Percentiles rank a stretch among this genome's conserved stretches.
phyloP scores from a whole-genome alignment of 2,329 filamentous ascomycete species.

The Ascochyta lentis region DNA sequence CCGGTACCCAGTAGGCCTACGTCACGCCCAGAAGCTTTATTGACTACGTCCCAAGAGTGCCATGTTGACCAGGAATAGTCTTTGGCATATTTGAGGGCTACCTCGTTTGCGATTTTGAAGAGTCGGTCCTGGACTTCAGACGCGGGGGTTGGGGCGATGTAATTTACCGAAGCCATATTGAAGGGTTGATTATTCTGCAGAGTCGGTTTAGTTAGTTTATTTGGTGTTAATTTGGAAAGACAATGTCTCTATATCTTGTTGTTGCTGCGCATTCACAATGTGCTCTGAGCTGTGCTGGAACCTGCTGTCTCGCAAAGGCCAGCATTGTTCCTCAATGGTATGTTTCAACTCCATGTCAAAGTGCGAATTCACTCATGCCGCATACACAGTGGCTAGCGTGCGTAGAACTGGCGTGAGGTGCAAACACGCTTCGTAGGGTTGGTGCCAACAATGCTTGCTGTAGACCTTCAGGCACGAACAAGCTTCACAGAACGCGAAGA shows the following conservation, averaged over 20 bases:
- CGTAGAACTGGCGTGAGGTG: not conserved
- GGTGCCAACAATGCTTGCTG: not conserved
- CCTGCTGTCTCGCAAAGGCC: not conserved
- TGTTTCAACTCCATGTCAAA: not conserved
- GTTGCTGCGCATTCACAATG: not conserved
- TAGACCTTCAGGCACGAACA: not conserved
- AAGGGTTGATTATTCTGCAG: not conserved
- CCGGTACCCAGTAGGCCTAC: not conserved
- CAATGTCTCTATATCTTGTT: not conserved
- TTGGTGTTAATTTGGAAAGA: no score
- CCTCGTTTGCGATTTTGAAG: not conserved
- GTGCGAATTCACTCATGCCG: not conserved
- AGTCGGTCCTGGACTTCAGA: not conserved
- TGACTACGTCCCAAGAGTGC: slow-evolving; percentile 4
- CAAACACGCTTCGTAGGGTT: not conserved
- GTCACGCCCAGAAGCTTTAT: not conserved
- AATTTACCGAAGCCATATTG: not conserved
- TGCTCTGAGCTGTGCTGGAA: not conserved
- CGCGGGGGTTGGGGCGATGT: not conserved
- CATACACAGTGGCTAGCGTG: not conserved
- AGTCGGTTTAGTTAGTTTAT: not conserved
- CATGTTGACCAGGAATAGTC: slow-evolving; percentile 5
- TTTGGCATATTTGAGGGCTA: slow-evolving; percentile 1
- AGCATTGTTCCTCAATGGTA: not conserved
- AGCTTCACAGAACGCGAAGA: not conserved